Evolutionary conservation across 768 basidiomycete species (phyloP).

Genomic region (Boletus tomentosulus): DNA sequence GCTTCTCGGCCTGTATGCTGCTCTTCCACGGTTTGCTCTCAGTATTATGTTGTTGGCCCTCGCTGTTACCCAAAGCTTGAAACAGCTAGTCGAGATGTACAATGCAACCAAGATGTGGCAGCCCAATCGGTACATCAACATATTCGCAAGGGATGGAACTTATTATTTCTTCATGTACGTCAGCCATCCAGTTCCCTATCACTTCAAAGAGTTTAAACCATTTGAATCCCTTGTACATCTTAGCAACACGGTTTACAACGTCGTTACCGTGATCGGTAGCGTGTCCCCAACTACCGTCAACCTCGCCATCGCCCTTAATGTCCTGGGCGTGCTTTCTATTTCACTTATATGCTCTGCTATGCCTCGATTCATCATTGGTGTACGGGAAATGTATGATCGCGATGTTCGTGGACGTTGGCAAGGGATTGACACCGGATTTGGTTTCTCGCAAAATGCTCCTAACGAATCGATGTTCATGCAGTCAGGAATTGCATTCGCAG

Average conservation of each 20-base stretch:
- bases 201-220: background rate
- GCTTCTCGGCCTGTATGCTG: background rate
- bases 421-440: conserved; percentile 14
- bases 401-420: background rate
- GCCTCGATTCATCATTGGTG: conserved; percentile 11
- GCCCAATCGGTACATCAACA: conserved; percentile 1
- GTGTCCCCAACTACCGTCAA: background rate
- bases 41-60: conserved; percentile 3
- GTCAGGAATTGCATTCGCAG: background rate
- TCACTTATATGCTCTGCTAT: background rate
- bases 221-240: background rate
- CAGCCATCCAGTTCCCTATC: background rate
- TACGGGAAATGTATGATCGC: conserved; percentile 4
- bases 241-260: background rate
- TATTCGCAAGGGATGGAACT: conserved; percentile 4
- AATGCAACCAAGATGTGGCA: conserved; percentile 5
- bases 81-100: conserved; percentile 2
- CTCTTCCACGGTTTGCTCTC: conserved; percentile 2
- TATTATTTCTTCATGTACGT: conserved; percentile 17
- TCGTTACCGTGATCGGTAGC: background rate
- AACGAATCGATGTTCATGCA: background rate
- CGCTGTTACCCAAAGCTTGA: background rate
- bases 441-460: background rate
- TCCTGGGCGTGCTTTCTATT: background rate
- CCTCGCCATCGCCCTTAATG: background rate